These are phyloP conservation scores for Colletotrichum sp. DNA, from an alignment of 2,329 filamentous ascomycete species.

Conservation along the genomic window DNA sequence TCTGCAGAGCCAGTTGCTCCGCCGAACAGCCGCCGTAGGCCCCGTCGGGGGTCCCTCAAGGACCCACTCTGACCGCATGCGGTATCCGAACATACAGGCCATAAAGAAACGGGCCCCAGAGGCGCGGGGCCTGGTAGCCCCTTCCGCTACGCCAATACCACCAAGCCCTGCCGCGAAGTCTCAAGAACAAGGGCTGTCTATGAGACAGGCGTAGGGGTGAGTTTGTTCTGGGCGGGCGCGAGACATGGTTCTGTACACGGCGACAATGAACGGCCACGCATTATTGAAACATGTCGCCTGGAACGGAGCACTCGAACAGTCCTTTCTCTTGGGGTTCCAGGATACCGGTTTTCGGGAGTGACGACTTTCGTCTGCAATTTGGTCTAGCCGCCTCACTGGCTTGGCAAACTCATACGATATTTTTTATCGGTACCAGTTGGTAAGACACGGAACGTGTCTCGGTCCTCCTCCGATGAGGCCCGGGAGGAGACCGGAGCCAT, in stretches of 20 bases:
- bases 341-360: not conserved
- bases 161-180: not conserved
- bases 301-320: not conserved
- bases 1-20: not conserved
- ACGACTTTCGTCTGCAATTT: not conserved
- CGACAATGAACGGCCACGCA: not conserved
- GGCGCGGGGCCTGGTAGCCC: not conserved
- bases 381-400: not conserved
- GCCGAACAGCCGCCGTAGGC: not conserved
- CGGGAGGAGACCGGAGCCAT: not conserved
- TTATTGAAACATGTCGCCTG: not conserved
- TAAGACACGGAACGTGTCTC: not conserved
- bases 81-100: not conserved
- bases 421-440: not conserved
- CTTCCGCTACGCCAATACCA: not conserved
- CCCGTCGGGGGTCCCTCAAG: not conserved
- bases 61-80: not conserved
- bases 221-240: not conserved
- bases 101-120: slow-evolving; percentile 1
- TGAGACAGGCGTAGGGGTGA: slow-evolving; percentile 5
- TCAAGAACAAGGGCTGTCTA: not conserved
- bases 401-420: not conserved
- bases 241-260: not conserved
- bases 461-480: not conserved
- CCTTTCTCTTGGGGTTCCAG: not conserved